phyloP scores from a whole-genome alignment of 2,329 filamentous ascomycete species.

The Penicillium polonicum region DNA sequence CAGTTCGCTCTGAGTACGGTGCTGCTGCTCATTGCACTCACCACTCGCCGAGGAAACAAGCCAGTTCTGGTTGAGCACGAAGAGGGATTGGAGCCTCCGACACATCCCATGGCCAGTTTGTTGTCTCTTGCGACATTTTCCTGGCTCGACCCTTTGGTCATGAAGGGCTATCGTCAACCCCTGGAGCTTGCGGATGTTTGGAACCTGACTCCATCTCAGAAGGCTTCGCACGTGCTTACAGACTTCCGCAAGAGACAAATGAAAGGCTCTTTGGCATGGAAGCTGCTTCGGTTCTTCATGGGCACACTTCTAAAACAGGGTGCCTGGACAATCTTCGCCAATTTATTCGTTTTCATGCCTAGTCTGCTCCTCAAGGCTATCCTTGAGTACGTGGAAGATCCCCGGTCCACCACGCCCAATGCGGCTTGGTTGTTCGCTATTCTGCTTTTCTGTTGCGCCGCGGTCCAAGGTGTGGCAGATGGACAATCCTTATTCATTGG shows the following conservation, averaged over 20 bases:
- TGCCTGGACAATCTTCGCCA: slow-evolving; percentile 73
- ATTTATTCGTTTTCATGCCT: slow-evolving; percentile 83
- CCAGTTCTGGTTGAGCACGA: slow-evolving; percentile 85
- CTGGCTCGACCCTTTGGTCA: slow-evolving; percentile 89
- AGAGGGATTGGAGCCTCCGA: slow-evolving; percentile 80
- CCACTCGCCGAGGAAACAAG: slow-evolving; percentile 88
- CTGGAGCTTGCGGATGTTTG: slow-evolving; percentile 84
- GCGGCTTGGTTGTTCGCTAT: slow-evolving; percentile 97
- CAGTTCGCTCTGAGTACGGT: slow-evolving; percentile 75
- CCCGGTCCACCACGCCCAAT: slow-evolving; percentile 70
- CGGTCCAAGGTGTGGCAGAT: slow-evolving; percentile 77
- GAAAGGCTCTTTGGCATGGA: slow-evolving; percentile 73
- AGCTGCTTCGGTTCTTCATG: slow-evolving; percentile 83
- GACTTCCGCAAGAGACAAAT: slow-evolving; percentile 85
- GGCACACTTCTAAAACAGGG: slow-evolving; percentile 73
- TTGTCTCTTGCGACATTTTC: slow-evolving; percentile 83
- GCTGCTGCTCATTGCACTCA: slow-evolving; percentile 72
- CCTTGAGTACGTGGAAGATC: slow-evolving; percentile 87
- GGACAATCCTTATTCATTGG: slow-evolving; percentile 90
- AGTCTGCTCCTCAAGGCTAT: slow-evolving; percentile 90
- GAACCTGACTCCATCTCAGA: slow-evolving; percentile 86
- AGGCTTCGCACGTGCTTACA: slow-evolving; percentile 74
- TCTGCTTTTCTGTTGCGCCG: slow-evolving; percentile 78
- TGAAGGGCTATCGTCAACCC: slow-evolving; percentile 80
- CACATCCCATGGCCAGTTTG: slow-evolving; percentile 81